Evolutionary conservation across 805 yeast genomes (phyloP).

Genomic region (Pichia sporocuriosa): DNA sequence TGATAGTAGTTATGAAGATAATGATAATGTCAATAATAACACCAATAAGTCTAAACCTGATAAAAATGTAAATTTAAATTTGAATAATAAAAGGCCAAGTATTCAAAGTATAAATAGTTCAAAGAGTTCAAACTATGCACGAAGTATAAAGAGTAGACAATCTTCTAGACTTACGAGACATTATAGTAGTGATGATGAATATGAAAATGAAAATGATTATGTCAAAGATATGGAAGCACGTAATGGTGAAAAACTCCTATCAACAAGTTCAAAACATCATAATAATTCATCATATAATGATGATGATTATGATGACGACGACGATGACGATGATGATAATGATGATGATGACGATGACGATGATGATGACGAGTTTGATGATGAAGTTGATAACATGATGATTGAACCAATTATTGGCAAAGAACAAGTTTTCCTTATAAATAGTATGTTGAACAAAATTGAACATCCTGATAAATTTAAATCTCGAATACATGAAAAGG

Average conservation of each 20-base stretch:
- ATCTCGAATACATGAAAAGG: constrained; percentile 20
- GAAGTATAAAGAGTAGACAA: constrained; percentile 7
- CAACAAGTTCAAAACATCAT: constrained; percentile 10
- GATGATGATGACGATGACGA: constrained; percentile 26
- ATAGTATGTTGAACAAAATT: constrained; percentile 41
- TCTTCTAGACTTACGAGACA: constrained; percentile 5
- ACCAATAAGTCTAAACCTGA: neutral
- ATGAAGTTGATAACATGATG: constrained; percentile 33
- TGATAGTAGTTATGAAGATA: constrained; percentile 1
- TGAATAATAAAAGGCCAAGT: neutral
- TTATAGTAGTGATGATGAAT: constrained; percentile 13
- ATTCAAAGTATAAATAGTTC: constrained; percentile 6
- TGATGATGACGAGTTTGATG: constrained; percentile 30
- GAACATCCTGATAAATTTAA: constrained; percentile 34
- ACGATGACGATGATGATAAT: constrained; percentile 11
- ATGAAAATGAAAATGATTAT: constrained; percentile 12
- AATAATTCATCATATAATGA: constrained; percentile 16
- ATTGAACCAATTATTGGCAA: constrained; percentile 45
- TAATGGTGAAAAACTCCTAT: neutral
- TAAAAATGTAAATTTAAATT: neutral
- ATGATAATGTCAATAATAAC: neutral
- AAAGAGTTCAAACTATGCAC: constrained; percentile 7
- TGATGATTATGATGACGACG: constrained; percentile 18
- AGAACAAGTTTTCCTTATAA: constrained; percentile 42
- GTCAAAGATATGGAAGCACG: constrained; percentile 7